Percentiles rank a stretch among this genome's conserved stretches.
phyloP scores from a whole-genome alignment of 2,329 filamentous ascomycete species.

The Penicillium freii region DNA sequence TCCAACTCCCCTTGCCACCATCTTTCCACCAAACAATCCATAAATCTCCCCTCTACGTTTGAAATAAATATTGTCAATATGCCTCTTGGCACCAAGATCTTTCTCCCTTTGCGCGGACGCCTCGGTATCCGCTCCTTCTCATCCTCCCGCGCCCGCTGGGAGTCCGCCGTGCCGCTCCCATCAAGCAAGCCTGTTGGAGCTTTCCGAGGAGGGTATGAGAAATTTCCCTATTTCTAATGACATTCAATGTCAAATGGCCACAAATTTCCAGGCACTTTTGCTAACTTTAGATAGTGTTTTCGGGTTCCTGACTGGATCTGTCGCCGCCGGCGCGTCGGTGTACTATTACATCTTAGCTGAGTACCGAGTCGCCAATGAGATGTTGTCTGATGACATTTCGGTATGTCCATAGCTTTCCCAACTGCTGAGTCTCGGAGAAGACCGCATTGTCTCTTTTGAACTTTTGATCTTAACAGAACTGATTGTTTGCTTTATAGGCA shows the following conservation, averaged over 20 bases:
- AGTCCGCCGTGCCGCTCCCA: slow-evolving; percentile 47
- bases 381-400: slow-evolving; percentile 93
- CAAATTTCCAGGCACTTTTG: background rate
- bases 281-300: slow-evolving; percentile 62
- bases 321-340: slow-evolving; percentile 73
- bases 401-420: slow-evolving; percentile 57
- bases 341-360: slow-evolving; percentile 94
- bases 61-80: slow-evolving; percentile 13
- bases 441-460: slow-evolving; percentile 2
- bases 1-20: slow-evolving; percentile 16
- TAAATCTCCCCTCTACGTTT: background rate
- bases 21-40: slow-evolving; percentile 2
- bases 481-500: slow-evolving; percentile 53
- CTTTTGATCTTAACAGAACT: background rate
- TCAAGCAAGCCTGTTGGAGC: slow-evolving; percentile 67
- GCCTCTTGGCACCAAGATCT: slow-evolving; percentile 16
- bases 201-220: slow-evolving; percentile 67
- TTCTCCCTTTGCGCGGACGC: slow-evolving; percentile 24
- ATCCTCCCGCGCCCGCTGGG: slow-evolving; percentile 37
- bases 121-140: slow-evolving; percentile 34
- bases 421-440: background rate
- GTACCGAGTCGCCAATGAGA: slow-evolving; percentile 89
- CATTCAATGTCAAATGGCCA: background rate
- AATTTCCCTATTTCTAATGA: background rate
- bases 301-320: slow-evolving; percentile 84